Percentiles rank a stretch among this genome's conserved stretches.
Evolutionary conservation across 2,329 filamentous ascomycete genomes (phyloP).

Genomic region (Phyllachora maydis): DNA sequence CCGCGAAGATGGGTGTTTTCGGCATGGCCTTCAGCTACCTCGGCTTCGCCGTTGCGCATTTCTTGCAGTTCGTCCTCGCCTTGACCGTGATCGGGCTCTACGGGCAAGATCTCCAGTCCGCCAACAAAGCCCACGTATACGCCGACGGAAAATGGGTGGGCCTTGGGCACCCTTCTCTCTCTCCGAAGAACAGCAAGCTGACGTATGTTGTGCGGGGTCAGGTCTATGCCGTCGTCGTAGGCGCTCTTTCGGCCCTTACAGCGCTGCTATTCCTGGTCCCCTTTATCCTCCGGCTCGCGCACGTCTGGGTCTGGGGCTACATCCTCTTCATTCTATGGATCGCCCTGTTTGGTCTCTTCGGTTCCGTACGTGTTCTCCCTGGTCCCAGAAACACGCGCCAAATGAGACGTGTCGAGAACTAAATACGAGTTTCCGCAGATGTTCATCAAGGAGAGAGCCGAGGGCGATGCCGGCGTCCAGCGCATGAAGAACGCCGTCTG

Average conservation of each 20-base stretch:
- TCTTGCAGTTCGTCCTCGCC: constrained; percentile 57
- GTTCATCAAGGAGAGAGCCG: constrained; percentile 50
- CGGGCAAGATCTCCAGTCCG: constrained; percentile 41
- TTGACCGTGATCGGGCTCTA: constrained; percentile 65
- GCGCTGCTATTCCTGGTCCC: constrained; percentile 45
- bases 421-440: constrained; percentile 15
- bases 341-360: constrained; percentile 67
- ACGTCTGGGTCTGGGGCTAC: constrained; percentile 46
- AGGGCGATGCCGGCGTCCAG: constrained; percentile 39
- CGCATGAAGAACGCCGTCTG: constrained; percentile 79
- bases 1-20: constrained; percentile 20
- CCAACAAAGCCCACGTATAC: constrained; percentile 26
- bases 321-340: constrained; percentile 64
- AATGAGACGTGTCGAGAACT: not conserved
- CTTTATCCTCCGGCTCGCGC: constrained; percentile 28
- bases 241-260: constrained; percentile 41
- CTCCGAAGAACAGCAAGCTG: constrained; percentile 1
- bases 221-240: constrained; percentile 55
- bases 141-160: constrained; percentile 54
- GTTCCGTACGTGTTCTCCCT: constrained; percentile 22
- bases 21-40: constrained; percentile 25
- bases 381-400: not conserved
- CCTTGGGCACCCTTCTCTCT: constrained; percentile 3
- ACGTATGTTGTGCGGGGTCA: constrained; percentile 12
- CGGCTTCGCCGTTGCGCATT: constrained; percentile 41